These are phyloP conservation scores for Paramecium pentaurelia DNA, from an alignment of 73 alveolate genomes.

Conservation along the genomic window DNA sequence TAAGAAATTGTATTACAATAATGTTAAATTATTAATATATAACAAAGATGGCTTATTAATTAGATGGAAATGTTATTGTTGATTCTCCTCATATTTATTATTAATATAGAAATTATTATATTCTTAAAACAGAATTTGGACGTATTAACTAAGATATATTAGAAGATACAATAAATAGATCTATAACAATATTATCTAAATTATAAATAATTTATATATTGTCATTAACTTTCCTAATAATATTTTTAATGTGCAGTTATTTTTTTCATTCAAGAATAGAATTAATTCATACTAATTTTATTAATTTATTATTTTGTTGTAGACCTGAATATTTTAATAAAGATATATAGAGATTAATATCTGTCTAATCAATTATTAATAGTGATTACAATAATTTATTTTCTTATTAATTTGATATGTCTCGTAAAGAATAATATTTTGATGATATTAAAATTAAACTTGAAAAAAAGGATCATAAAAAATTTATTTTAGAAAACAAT, in stretches of 20 bases:
- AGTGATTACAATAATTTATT: neutral
- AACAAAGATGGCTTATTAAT: neutral
- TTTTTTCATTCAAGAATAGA: neutral
- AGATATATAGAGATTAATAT: neutral
- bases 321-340: neutral
- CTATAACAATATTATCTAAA: neutral
- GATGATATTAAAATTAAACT: neutral
- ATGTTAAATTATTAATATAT: neutral
- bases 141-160: neutral
- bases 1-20: neutral
- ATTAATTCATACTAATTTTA: neutral
- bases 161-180: neutral
- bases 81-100: constrained; percentile 21
- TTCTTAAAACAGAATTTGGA: neutral
- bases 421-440: neutral
- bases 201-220: neutral
- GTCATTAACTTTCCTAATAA: neutral
- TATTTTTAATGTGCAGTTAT: neutral
- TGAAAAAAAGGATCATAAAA: neutral
- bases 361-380: neutral
- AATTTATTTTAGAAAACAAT: neutral
- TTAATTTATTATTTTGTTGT: neutral
- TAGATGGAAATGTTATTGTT: neutral
- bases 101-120: neutral
- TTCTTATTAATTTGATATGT: neutral